Base-by-base conservation (phyloP, 306 rosid genomes). In the Vachellia collinsii region DNA sequence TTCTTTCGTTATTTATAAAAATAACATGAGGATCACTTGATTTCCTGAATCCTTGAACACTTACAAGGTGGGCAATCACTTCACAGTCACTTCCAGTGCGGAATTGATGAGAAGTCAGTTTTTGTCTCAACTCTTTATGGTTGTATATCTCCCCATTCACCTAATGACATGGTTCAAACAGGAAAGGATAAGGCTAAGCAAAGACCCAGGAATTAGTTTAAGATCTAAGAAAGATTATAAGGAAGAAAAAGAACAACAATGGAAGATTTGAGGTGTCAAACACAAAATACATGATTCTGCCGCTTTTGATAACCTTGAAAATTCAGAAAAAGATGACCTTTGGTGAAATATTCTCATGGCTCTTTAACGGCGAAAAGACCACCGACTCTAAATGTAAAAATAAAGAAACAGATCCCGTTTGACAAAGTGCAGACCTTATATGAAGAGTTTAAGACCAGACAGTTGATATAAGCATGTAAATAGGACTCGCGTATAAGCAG, bases 121-220 rank as follows among this genome's bases (percentile, higher is more conserved):
- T 80, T 82, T 86, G 81, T 71, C 88, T 83, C 87, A 93, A 82
- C 74, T 87, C 83, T 59, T 83, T 92, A n/a, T 95, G 98, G 90
- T 95, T 95, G 89, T 95, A 95, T 84, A 95, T 95, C 90, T 95
- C 99, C 65, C 97, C 99, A 82, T 95, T 95, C 20, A 95, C 98
- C 99, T 95, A 83, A 53, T 71, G 16, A 23, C 78, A 85, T 58
- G n/a, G 38, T 51, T 77, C 77, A 84, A 83, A 78, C 39, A 70
- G 37, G 78, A 80, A 65, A 63, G 70, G 2, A 65, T 50, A 75
- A 73, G 43, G 46, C 50, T 67, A 69, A 73, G 25, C 58, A 77
- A 81, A 77, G 43, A 41, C 36, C 69, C 50, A 58, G 36, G 80
- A 61, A 71, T 72, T 8, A 50, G 42, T 66, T 20, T 51, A 64